These are phyloP conservation scores for Madurella fahalii DNA, from an alignment of 2,329 filamentous ascomycete species.

Conservation along the genomic window DNA sequence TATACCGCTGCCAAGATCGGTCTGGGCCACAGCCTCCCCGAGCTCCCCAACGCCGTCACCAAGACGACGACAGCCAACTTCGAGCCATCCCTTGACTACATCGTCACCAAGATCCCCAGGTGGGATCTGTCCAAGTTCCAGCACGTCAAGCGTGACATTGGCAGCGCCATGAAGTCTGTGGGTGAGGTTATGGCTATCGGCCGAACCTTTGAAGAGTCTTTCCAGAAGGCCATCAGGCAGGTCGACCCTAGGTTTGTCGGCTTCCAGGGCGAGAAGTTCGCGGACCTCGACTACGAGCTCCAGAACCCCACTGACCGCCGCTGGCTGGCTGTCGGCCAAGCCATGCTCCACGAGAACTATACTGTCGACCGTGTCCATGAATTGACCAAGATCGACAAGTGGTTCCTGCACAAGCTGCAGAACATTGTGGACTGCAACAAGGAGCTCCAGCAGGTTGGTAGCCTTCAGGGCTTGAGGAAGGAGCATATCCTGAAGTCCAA, in stretches of 20 bases:
- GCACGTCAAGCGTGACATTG: constrained; percentile 95
- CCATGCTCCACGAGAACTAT: constrained; percentile 96
- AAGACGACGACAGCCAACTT: constrained; percentile 99
- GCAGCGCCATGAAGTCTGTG: constrained; percentile 97
- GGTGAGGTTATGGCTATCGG: constrained; percentile 99
- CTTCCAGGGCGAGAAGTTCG: constrained; percentile 93
- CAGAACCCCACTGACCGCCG: constrained; percentile 92
- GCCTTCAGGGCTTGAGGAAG: constrained; percentile 78
- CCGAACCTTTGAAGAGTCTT: constrained; percentile 96
- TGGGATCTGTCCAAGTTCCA: constrained; percentile 99
- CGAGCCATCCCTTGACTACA: constrained; percentile 94
- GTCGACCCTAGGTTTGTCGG: constrained; percentile 89
- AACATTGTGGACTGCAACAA: constrained; percentile 91
- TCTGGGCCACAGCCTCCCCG: constrained; percentile 88
- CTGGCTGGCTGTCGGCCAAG: constrained; percentile 96
- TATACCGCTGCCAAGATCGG: constrained; percentile 99
- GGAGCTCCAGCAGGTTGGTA: constrained; percentile 79
- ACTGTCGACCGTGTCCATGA: constrained; percentile 88
- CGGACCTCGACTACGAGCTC: constrained; percentile 84
- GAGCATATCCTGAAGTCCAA: constrained; percentile 88
- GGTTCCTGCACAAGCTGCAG: constrained; percentile 98
- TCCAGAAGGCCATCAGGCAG: constrained; percentile 97
- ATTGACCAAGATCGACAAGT: constrained; percentile 97
- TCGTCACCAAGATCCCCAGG: constrained; percentile 96
- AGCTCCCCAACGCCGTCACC: constrained; percentile 95